A percentile compares a stretch with the other conserved stretches of the same genome.
Evolutionary conservation across 192 early-diverging fungal species (phyloP).

Genomic region (Coemansia sp.): DNA sequence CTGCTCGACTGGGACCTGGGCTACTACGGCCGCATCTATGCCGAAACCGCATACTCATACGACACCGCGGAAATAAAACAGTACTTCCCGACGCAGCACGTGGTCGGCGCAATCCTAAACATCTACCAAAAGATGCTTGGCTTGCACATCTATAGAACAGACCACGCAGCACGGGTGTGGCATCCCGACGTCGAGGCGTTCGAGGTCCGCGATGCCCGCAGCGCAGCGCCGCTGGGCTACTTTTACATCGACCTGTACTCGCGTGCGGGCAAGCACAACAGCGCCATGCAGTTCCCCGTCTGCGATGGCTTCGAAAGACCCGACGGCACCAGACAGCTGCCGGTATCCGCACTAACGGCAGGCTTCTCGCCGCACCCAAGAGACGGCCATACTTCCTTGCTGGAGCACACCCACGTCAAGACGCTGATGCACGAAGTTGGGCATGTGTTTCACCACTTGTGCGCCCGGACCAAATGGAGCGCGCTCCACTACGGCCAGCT

Average conservation of each 20-base stretch:
- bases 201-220: conserved; percentile 62
- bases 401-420: conserved; percentile 69
- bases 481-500: conserved; percentile 63
- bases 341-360: conserved; percentile 61
- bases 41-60: conserved; percentile 61
- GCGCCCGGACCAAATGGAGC: conserved; percentile 63
- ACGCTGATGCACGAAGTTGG: conserved; percentile 82
- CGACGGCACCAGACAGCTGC: conserved; percentile 53
- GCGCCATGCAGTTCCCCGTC: conserved; percentile 66
- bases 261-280: conserved; percentile 61
- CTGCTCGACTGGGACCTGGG: conserved; percentile 65
- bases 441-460: conserved; percentile 59
- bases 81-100: conserved; percentile 62
- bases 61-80: conserved; percentile 67
- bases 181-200: conserved; percentile 69
- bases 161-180: conserved; percentile 55
- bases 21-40: conserved; percentile 64
- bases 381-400: conserved; percentile 55
- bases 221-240: conserved; percentile 55
- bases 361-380: conserved; percentile 57
- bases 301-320: conserved; percentile 56
- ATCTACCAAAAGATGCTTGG: conserved; percentile 66
- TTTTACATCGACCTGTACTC: conserved; percentile 72
- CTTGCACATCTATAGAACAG: conserved; percentile 59
- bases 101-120: conserved; percentile 59